Evolutionary conservation across 805 yeast species (phyloP), one percentile per base, ranked within the genome.

Genomic region (Candida stauntonica): DNA sequence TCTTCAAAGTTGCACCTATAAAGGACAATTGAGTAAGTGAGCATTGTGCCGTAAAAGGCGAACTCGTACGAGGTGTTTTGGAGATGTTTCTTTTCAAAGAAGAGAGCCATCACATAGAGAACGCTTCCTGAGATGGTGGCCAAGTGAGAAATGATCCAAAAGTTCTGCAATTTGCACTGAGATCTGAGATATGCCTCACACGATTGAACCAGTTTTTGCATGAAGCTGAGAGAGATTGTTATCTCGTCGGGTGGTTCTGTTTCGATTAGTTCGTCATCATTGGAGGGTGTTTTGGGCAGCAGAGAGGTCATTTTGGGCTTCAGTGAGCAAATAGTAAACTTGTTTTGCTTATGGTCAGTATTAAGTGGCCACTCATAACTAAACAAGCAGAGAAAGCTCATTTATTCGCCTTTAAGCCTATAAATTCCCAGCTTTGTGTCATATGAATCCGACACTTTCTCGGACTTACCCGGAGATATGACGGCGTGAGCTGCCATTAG

Each of bases 11-110:
- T 39, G 16, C 46, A 37, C 30, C 58, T 45, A 31, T 46, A 46
- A 24, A 55, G 39, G 8, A 55, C 60, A n/a, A 55, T 47, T 21
- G 44, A 19, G 39, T 52, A 54, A 0, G 60, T 55, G 13, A 49
- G 14, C 8, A 50, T 28, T 1, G 52, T 45, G 8, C 59, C 53
- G 24, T 37, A 20, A 12, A 45, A 38, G 15, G 56, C 32, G 12
- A 49, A 15, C 17, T 37, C 39, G 30, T 55, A 55, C 1, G 51
- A 38, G 5, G 39, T 26, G 5, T 19, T 5, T 17, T 35, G 31
- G 20, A 48, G 9, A 3, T 14, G 21, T 5, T 6, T 7, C 9
- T 33, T 23, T 1, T 35, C 33, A n/a, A 19, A 17, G 14, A 39
- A 11, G 15, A 37, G 30, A 5, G 51, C 33, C 13, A 31, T 15